A percentile compares a stretch with the other conserved stretches of the same genome.
phyloP scores from a whole-genome alignment of 371 early-diverging fungal species.

The Mucor mucedo region DNA sequence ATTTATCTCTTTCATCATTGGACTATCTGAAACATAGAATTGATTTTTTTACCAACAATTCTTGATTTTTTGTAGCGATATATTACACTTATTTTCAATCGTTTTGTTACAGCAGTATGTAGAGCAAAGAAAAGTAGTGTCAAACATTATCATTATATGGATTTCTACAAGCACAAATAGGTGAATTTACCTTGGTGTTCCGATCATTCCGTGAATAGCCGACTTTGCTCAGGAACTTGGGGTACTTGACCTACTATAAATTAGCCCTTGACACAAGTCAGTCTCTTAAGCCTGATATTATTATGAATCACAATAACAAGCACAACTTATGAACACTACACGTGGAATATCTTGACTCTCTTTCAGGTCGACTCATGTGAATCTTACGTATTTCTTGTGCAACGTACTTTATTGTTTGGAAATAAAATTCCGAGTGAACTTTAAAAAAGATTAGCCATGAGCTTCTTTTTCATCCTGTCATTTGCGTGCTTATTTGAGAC shows the following conservation, averaged over 20 bases:
- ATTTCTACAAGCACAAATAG: not conserved
- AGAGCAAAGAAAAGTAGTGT: not conserved
- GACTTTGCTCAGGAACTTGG: constrained; percentile 10
- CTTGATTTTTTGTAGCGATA: not conserved
- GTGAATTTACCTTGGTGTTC: constrained; percentile 17
- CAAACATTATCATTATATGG: not conserved
- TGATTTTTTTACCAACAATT: not conserved
- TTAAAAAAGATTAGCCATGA: constrained; percentile 15
- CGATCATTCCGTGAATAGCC: constrained; percentile 41
- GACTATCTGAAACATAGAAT: not conserved
- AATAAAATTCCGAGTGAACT: not conserved
- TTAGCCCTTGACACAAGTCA: not conserved
- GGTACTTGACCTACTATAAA: not conserved
- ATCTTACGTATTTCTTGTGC: constrained; percentile 15
- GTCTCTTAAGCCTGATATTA: not conserved
- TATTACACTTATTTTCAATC: not conserved
- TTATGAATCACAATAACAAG: not conserved
- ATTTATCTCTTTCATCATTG: constrained; percentile 4
- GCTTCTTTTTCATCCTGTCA: constrained; percentile 8
- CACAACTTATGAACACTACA: not conserved
- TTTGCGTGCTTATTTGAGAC: constrained; percentile 15
- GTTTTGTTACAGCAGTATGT: not conserved
- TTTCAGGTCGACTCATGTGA: constrained; percentile 17
- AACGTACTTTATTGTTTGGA: constrained; percentile 1
- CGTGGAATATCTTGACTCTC: not conserved